Percentiles rank a stretch among this genome's conserved stretches.
Conservation (phyloP, 106 monocot genomes). For the Dendrobium catenatum region DNA sequence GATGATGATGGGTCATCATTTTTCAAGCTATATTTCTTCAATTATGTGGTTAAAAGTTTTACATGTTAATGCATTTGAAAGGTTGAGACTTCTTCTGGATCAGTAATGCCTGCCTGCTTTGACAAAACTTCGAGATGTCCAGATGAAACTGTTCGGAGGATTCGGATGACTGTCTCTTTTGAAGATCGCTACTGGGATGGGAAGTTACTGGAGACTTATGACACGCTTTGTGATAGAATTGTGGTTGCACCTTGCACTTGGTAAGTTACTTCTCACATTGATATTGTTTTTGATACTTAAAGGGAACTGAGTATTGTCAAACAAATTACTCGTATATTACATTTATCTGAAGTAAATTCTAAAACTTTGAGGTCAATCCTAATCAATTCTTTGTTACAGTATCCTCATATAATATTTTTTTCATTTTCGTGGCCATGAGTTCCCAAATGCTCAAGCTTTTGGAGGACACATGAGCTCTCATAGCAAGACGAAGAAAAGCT, state of each 20-base stretch:
- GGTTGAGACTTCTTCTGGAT: conserved; percentile 78
- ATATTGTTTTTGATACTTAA: no score
- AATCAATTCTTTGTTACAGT: no score
- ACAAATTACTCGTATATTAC: no score
- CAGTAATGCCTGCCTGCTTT: conserved; percentile 62
- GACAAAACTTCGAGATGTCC: conserved; percentile 63
- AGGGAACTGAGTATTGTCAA: no score
- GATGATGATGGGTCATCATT: no score
- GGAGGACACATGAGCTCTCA: conserved; percentile 40
- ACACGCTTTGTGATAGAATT: conserved; percentile 56
- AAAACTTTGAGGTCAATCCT: no score
- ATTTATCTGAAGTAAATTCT: no score
- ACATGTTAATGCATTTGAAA: conserved; percentile 1
- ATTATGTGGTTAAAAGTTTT: not conserved
- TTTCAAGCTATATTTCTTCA: not conserved
- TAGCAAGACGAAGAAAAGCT: conserved; percentile 12
- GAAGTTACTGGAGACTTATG: conserved; percentile 79
- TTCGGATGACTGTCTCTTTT: conserved; percentile 57
- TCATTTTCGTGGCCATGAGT: conserved; percentile 12
- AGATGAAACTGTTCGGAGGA: conserved; percentile 85
- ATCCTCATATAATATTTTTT: no score
- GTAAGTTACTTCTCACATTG: conserved; percentile 18
- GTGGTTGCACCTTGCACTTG: conserved; percentile 68
- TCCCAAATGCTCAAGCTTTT: conserved; percentile 30
- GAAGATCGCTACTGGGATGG: conserved; percentile 53